Percentiles rank a stretch among this genome's conserved stretches.
Conservation (phyloP, 2,329 filamentous ascomycete genomes). For the Aspergillus versicolor region DNA sequence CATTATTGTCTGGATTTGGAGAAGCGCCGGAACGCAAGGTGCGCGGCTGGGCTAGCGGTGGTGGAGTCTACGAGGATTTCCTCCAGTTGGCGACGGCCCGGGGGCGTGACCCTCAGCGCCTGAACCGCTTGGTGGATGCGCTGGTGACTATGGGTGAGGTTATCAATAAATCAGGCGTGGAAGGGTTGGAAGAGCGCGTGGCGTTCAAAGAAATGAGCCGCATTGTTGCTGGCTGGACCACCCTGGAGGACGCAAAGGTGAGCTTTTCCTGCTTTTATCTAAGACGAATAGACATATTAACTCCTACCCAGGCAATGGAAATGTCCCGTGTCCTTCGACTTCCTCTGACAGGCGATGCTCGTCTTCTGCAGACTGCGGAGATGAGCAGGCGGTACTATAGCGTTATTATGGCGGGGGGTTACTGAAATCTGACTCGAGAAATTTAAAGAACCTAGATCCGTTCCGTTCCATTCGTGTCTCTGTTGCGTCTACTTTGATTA, state of each 20-base stretch:
- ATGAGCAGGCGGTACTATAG: slow-evolving; percentile 69
- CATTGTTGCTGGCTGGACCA: slow-evolving; percentile 66
- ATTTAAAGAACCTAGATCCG: slow-evolving; percentile 5
- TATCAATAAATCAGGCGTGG: slow-evolving; percentile 52
- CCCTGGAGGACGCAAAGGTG: slow-evolving; percentile 61
- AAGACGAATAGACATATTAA: slow-evolving; percentile 1
- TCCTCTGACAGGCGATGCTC: slow-evolving; percentile 67
- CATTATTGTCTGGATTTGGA: slow-evolving; percentile 69
- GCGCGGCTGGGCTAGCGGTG: slow-evolving; percentile 73
- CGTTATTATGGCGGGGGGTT: slow-evolving; percentile 57
- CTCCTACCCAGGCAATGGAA: slow-evolving; percentile 28
- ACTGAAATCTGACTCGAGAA: slow-evolving; percentile 24
- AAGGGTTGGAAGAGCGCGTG: slow-evolving; percentile 61
- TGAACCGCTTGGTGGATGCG: slow-evolving; percentile 50
- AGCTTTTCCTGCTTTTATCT: slow-evolving; percentile 21
- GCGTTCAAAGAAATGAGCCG: slow-evolving; percentile 81
- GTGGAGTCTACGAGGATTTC: slow-evolving; percentile 72
- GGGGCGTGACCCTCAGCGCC: slow-evolving; percentile 41
- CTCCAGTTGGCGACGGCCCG: slow-evolving; percentile 49
- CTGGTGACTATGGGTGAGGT: slow-evolving; percentile 43
- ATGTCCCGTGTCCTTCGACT: slow-evolving; percentile 41
- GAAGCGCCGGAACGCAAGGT: slow-evolving; percentile 61
- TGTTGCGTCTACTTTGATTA: not conserved
- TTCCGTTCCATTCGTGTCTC: not conserved
- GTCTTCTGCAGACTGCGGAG: slow-evolving; percentile 68